Evolutionary conservation across 306 rosid genomes (phyloP).

Genomic region (Inga oerstediana): DNA sequence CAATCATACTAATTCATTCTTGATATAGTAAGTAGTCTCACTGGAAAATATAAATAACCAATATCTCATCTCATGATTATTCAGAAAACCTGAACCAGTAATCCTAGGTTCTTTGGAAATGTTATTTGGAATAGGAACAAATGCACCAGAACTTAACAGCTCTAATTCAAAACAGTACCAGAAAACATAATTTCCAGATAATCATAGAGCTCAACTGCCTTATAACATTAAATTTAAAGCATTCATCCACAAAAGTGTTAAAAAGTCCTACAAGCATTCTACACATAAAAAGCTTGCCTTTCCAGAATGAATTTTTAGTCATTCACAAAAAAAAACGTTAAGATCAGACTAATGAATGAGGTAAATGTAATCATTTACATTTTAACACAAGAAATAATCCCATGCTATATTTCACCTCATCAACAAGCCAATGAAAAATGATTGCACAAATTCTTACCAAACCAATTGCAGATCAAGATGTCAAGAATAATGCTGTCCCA

Average conservation of each 20-base stretch:
- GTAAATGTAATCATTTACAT: not conserved
- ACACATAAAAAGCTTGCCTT: constrained; percentile 1
- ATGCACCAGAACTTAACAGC: not conserved
- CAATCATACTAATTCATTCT: constrained; percentile 5
- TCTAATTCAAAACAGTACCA: constrained; percentile 17
- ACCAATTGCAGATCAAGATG: constrained; percentile 97
- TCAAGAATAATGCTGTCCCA: constrained; percentile 99
- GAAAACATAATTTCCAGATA: not conserved
- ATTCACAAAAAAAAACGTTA: not conserved
- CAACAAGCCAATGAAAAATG: constrained; percentile 4
- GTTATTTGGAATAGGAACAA: not conserved
- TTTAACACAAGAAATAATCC: not conserved
- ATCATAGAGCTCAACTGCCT: not conserved
- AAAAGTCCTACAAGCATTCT: not conserved
- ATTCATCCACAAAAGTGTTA: not conserved
- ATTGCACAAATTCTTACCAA: constrained; percentile 65
- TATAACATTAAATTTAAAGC: not conserved
- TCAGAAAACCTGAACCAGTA: not conserved
- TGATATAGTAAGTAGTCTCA: not conserved
- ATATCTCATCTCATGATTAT: not conserved
- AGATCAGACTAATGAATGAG: not conserved
- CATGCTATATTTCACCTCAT: constrained; percentile 20
- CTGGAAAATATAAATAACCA: not conserved
- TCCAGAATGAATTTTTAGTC: not conserved
- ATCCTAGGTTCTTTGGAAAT: not conserved